Conservation (phyloP, 768 basidiomycete genomes). For the Leucosporidium yakuticum region DNA sequence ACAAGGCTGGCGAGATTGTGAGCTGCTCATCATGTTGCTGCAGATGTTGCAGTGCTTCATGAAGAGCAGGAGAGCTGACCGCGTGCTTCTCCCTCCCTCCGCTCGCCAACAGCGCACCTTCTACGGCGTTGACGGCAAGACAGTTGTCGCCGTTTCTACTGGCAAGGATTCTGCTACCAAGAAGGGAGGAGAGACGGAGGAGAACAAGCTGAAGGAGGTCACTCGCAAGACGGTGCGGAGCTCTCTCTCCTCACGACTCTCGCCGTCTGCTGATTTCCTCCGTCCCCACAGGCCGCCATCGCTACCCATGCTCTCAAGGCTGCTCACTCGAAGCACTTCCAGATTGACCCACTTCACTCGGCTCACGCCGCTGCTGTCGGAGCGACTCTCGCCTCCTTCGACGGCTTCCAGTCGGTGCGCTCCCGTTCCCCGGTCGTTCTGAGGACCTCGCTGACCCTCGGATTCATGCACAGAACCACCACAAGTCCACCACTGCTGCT, state of each 20-base stretch:
- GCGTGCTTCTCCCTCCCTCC: too few species aligned
- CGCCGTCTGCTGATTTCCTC: conserved; percentile 40
- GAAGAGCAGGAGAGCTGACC: too few species aligned
- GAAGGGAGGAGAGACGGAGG: conserved; percentile 23
- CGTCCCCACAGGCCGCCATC: conserved; percentile 62
- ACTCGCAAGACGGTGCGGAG: background rate
- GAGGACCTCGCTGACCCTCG: too few species aligned
- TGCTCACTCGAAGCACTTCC: conserved; percentile 54
- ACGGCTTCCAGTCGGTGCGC: conserved; percentile 3
- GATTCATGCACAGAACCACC: background rate
- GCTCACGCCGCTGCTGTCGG: conserved; percentile 57
- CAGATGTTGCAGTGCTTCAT: too few species aligned
- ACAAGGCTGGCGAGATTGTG: conserved; percentile 37
- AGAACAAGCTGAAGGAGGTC: conserved; percentile 29
- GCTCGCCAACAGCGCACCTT: conserved; percentile 33
- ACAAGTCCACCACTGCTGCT: conserved; percentile 31
- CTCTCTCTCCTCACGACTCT: background rate
- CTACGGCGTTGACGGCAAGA: conserved; percentile 42
- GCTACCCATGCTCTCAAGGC: conserved; percentile 64
- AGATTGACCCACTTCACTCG: conserved; percentile 53
- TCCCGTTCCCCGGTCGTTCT: too few species aligned
- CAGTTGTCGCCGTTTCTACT: conserved; percentile 23
- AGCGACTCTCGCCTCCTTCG: conserved; percentile 56
- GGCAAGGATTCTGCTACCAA: background rate
- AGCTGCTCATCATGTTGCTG: too few species aligned